Conservation (phyloP, 1,139 yeast genomes). For the Debaryomycetaceae sp. region DNA sequence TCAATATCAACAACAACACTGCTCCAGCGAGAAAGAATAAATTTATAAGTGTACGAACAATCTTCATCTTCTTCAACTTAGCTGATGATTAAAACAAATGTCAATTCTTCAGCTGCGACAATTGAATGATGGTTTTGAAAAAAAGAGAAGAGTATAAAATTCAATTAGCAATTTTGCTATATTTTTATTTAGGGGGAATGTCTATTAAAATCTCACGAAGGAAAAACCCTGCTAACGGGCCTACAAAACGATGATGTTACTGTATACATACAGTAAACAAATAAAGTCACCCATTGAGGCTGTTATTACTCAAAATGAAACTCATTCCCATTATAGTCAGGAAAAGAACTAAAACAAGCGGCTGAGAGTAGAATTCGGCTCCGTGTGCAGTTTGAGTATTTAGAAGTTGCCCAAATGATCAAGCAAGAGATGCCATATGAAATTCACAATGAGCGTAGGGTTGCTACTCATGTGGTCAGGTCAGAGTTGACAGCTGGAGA, state of each 20-base stretch:
- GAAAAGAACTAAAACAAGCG: constrained; percentile 1
- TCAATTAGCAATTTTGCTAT: no score
- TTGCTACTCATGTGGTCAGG: neutral
- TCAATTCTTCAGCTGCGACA: constrained; percentile 1
- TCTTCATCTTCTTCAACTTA: constrained; percentile 24
- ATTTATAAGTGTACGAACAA: constrained; percentile 33
- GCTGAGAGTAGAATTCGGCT: constrained; percentile 1
- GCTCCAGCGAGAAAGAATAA: constrained; percentile 49
- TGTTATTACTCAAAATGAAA: constrained; percentile 2
- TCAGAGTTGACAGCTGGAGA: no score
- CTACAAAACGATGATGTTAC: neutral
- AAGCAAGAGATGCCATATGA: neutral
- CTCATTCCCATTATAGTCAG: constrained; percentile 1
- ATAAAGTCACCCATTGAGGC: constrained; percentile 2
- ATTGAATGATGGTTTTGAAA: neutral
- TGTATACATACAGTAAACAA: constrained; percentile 5
- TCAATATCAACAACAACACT: constrained; percentile 55
- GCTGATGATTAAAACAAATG: neutral
- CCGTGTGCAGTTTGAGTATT: constrained; percentile 1
- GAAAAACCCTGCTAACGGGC: neutral
- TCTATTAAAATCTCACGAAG: neutral
- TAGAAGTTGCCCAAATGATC: constrained; percentile 1
- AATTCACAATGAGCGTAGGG: neutral
- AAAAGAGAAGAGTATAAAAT: neutral
- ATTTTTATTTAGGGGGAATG: neutral